A percentile compares a stretch with the other conserved stretches of the same genome.
Conservation (phyloP, 2,329 filamentous ascomycete genomes). For the Leptographium procerum region DNA sequence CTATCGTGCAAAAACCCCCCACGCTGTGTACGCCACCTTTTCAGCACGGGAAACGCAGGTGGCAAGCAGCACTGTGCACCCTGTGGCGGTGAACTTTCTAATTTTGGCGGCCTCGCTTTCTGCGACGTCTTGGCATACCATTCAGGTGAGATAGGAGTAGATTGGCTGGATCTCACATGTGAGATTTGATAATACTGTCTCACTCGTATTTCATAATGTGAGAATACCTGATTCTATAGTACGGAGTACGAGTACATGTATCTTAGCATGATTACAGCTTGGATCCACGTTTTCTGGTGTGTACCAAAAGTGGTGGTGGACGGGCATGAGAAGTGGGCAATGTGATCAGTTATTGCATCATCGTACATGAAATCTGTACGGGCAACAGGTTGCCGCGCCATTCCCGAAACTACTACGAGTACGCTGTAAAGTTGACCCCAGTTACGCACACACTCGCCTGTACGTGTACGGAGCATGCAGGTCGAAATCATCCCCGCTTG, state of each 20-base stretch:
- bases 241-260: no score
- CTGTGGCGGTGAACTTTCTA: neutral
- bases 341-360: conserved; percentile 1
- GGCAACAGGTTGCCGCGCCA: neutral
- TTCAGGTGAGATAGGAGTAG: neutral
- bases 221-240: no score
- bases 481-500: neutral
- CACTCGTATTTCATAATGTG: neutral
- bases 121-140: neutral
- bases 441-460: neutral
- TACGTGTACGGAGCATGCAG: neutral
- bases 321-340: neutral
- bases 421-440: neutral
- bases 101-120: neutral
- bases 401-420: neutral
- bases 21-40: neutral
- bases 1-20: neutral
- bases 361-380: neutral
- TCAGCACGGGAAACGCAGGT: neutral
- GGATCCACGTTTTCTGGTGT: neutral
- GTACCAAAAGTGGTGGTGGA: neutral
- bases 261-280: neutral
- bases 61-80: neutral
- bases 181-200: neutral
- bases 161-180: neutral